Evolutionary conservation across 305 asterid species (phyloP).

Genomic region (Fraxinus angustifolia): DNA sequence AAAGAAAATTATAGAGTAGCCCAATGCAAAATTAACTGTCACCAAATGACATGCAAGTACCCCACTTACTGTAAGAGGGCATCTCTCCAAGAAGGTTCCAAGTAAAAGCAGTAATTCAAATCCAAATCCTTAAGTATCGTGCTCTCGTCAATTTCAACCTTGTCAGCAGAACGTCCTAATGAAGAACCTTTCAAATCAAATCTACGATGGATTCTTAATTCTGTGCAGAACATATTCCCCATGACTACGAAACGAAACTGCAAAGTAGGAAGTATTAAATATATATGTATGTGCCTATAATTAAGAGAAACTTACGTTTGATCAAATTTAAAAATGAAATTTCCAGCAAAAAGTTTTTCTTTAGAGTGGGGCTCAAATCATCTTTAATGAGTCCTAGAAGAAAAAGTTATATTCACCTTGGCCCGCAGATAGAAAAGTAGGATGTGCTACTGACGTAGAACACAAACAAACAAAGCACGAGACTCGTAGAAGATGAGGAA

Average conservation of each 20-base stretch:
- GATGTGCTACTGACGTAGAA: background rate
- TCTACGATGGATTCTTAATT: constrained; percentile 84
- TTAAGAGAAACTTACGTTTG: background rate
- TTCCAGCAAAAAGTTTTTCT: background rate
- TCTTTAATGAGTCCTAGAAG: background rate
- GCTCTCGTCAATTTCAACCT: constrained; percentile 82
- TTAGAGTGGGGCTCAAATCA: background rate
- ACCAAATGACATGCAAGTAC: background rate
- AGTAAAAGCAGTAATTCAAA: constrained; percentile 84
- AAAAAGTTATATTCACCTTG: background rate
- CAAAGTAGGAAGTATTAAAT: constrained; percentile 22
- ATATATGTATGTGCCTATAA: constrained; percentile 10
- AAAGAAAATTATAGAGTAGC: background rate
- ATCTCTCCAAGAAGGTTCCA: constrained; percentile 87
- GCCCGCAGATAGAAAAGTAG: background rate
- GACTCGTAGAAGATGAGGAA: background rate
- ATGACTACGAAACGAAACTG: constrained; percentile 96
- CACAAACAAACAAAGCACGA: background rate
- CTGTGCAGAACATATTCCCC: constrained; percentile 99
- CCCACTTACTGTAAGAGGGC: constrained; percentile 62
- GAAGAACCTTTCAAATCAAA: constrained; percentile 96
- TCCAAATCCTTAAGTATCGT: constrained; percentile 95
- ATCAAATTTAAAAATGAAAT: background rate
- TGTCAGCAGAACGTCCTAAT: constrained; percentile 89
- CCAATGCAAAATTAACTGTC: background rate